Base-by-base conservation (phyloP, 257 asterid genomes). In the Lycium barbarum region DNA sequence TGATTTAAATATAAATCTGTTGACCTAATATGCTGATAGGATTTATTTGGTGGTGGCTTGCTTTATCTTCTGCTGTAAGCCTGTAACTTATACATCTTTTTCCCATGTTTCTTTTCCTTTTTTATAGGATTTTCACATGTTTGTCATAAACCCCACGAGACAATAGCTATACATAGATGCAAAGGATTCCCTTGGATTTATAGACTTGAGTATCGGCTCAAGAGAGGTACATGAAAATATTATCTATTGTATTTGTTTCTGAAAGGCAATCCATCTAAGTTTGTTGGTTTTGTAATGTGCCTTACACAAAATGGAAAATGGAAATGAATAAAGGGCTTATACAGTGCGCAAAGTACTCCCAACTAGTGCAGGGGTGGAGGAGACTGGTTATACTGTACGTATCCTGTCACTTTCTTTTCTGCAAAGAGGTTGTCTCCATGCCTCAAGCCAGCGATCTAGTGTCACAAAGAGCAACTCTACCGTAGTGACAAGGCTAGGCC, bases 141-240 rank as follows among this genome's bases (percentile, higher is more conserved):
- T 95, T 83, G 99, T 95, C 82, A 90, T 94, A 61, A 88, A 97
- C 86, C 98, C 98, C 45, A 89, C 84, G 92, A 92, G 91, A 84
- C 96, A 97, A 79, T 94, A 91, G 68, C 87, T 97, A 80, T 85
- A 22, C 72, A 89, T 97, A 85, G 98, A 97, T 90, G 96, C 93
- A 65, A 95, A 92, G 91, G 99, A 97, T 88, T 88, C 98, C 65
- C 91, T 95, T 47, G 99, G 99, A 78, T 93, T 97, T 90, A 85
- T 93, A 4, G 96, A 97, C 87, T 85, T 94, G 90, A 91, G 92
- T 11, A 89, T 97, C 49, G 99, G 99, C 58, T 89, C 90, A 17
- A 97, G 92, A 55, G 97, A 95, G 99, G 99, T 96, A 68, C 81
- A 87, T 89, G 81, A 59, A 36, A 13, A 62, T 83, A 49, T 65